A percentile compares a stretch with the other conserved stretches of the same genome.
Evolutionary conservation across 208 protist species (phyloP).

Genomic region (Naegleria lovaniensis): DNA sequence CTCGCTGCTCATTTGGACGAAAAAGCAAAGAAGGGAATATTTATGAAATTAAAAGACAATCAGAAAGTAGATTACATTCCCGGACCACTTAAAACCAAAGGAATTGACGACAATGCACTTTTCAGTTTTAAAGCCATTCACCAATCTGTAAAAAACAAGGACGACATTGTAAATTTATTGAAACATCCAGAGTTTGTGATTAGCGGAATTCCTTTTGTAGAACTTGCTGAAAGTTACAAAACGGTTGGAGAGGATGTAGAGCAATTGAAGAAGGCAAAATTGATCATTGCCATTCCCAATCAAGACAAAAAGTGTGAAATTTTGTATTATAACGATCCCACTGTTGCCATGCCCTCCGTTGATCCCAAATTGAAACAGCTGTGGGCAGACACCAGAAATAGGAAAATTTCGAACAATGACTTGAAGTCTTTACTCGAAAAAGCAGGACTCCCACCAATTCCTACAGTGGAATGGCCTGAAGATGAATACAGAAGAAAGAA

Average conservation of each 20-base stretch:
- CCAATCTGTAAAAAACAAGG: not conserved
- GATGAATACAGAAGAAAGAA: conserved; percentile 1
- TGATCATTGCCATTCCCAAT: not conserved
- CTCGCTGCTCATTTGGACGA: not conserved
- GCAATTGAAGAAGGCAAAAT: not conserved
- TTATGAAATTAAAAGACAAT: not conserved
- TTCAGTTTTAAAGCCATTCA: not conserved
- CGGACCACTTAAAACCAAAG: not conserved
- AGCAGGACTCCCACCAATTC: not conserved
- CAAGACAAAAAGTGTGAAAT: not conserved
- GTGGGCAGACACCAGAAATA: not conserved
- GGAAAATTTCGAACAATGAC: not conserved
- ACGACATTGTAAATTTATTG: not conserved
- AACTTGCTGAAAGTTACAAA: not conserved
- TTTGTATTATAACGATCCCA: not conserved
- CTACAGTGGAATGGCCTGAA: not conserved
- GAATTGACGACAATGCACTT: not conserved
- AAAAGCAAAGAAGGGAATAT: not conserved
- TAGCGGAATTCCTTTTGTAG: not conserved
- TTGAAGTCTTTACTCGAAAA: not conserved
- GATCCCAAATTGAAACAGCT: not conserved
- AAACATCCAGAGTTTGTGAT: not conserved
- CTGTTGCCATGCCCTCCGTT: not conserved
- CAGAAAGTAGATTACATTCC: not conserved
- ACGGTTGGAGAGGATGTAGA: not conserved